Evolutionary conservation across 345 rosid species (phyloP).

Genomic region (Arabis hirsuta): DNA sequence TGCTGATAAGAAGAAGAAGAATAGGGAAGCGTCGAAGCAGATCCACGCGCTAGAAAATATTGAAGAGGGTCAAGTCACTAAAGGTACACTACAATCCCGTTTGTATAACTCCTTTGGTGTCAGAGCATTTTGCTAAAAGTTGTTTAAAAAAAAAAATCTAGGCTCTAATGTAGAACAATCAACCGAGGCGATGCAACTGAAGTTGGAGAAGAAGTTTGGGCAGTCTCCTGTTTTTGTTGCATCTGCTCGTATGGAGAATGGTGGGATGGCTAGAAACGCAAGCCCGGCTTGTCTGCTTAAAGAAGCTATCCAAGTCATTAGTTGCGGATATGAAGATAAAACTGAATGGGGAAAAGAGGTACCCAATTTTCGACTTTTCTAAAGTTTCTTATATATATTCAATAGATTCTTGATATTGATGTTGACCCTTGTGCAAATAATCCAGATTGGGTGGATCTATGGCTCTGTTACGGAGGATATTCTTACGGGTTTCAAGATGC

Average conservation of each 20-base stretch:
- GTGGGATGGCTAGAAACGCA: slow-evolving; percentile 79
- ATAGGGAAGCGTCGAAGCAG: slow-evolving; percentile 91
- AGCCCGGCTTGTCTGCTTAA: slow-evolving; percentile 80
- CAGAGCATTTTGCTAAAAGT: slow-evolving; percentile 45
- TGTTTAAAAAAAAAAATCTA: slow-evolving; percentile 15
- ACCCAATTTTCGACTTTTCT: slow-evolving; percentile 32
- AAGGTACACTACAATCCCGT: slow-evolving; percentile 38
- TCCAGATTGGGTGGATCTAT: slow-evolving; percentile 96
- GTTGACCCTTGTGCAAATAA: background rate
- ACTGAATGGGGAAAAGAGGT: slow-evolving; percentile 99
- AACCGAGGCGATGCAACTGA: slow-evolving; percentile 61
- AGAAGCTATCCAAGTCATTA: slow-evolving; percentile 98
- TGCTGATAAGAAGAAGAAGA: slow-evolving; percentile 70
- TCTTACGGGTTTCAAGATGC: slow-evolving; percentile 97
- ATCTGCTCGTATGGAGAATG: slow-evolving; percentile 67
- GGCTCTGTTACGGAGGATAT: slow-evolving; percentile 98
- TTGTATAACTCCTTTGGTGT: background rate
- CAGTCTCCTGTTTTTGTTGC: slow-evolving; percentile 96
- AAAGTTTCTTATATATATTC: background rate
- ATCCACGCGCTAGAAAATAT: slow-evolving; percentile 96
- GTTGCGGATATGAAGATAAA: slow-evolving; percentile 99
- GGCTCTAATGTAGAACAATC: slow-evolving; percentile 58
- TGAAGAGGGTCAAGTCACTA: slow-evolving; percentile 58
- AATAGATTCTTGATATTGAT: slow-evolving; percentile 22
- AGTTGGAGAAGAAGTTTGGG: slow-evolving; percentile 95